Evolutionary conservation across 768 basidiomycete genomes (phyloP).

Genomic region (Lentinula guzmanii): DNA sequence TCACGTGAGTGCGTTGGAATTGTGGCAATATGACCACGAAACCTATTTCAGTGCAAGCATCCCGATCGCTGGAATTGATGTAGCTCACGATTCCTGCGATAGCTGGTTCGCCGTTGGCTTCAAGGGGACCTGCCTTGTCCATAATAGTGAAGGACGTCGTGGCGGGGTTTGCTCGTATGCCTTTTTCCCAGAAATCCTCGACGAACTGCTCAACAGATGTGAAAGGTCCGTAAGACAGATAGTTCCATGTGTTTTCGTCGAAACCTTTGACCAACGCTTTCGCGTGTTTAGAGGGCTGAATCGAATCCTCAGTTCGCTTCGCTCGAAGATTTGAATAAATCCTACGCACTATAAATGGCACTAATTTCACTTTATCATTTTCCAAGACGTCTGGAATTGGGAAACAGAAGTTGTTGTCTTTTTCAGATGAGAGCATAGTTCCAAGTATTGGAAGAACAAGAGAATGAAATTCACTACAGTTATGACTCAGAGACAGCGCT

Average conservation of each 20-base stretch:
- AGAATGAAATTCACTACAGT: background rate
- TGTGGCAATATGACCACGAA: constrained; percentile 45
- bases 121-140: constrained; percentile 36
- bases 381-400: constrained; percentile 6
- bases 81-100: constrained; percentile 52
- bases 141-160: constrained; percentile 45
- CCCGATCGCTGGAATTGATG: constrained; percentile 32
- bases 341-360: constrained; percentile 6
- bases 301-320: background rate
- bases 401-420: constrained; percentile 6
- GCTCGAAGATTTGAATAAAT: background rate
- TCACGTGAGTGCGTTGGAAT: constrained; percentile 62
- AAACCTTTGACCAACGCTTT: constrained; percentile 29
- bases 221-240: constrained; percentile 49
- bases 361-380: constrained; percentile 2
- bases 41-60: constrained; percentile 50
- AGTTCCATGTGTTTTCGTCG: constrained; percentile 34
- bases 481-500: background rate
- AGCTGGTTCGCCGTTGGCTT: background rate
- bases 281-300: constrained; percentile 40
- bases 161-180: constrained; percentile 28
- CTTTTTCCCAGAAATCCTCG: constrained; percentile 24
- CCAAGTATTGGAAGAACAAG: background rate
- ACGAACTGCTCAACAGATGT: constrained; percentile 27
- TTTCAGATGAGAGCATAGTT: background rate